Evolutionary conservation across 805 yeast species (phyloP), one percentile per base, ranked within the genome.

Genomic region (Spathaspora girioi): DNA sequence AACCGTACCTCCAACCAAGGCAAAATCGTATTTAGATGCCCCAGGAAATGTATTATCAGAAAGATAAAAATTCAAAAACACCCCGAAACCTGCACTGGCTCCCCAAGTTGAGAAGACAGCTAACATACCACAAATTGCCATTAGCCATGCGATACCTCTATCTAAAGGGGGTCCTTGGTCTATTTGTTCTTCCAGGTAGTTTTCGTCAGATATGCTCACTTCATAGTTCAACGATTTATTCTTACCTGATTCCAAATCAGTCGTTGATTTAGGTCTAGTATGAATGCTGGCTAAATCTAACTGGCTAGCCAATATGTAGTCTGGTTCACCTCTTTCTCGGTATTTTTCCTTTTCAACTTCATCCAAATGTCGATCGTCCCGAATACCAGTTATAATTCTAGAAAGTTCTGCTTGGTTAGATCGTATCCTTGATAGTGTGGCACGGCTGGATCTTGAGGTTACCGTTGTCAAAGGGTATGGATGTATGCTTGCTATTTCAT

Each of bases 71-170:
- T 76, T 68, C 49, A 82, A 78, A 59, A 80, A 84, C 4, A 81
- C 80, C 26, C 87, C 88, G 63, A 69, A 83, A 2, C 80, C 70
- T 41, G 83, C 79, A 51, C 79, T 79, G 66, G 82, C 71, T 15
- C 89, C 89, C 76, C 80, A 83, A 0, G 84, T 77, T 52, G 78
- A 56, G 62, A 57, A 76, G 59, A 73, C 72, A 61, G 61, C 72
- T 15, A 77, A 66, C 67, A 79, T 75, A 0, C 73, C 71, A 17
- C 79, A 80, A 3, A 79, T 64, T 0, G 82, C 82, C 5, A 75
- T 71, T 63, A 84, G 69, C 70, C 87, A 85, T 12, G 77, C 77
- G 45, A 59, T 60, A 2, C 86, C 83, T 2, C 82, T 79, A 45
- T 84, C 87, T 9, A 40, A 38, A 1, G 55, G 54, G 7, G 55